Percentiles rank a stretch among this genome's conserved stretches.
Conservation (phyloP, 2,329 filamentous ascomycete genomes). For the Penicillium sp. region DNA sequence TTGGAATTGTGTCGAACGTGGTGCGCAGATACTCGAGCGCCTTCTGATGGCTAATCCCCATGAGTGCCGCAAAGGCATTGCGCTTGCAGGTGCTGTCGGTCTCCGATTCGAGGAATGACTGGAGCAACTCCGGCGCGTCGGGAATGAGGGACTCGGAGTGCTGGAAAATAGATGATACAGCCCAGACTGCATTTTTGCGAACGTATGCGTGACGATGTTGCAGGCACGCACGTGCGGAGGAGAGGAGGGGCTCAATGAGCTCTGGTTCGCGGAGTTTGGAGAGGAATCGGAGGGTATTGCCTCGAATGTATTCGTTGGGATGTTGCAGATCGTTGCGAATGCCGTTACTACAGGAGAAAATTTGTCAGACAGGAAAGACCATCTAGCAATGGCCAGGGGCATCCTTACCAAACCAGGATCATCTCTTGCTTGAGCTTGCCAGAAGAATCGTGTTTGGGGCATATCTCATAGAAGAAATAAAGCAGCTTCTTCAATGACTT, state of each 20-base stretch:
- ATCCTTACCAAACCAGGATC: conserved; percentile 89
- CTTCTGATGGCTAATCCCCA: conserved; percentile 89
- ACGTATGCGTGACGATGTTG: conserved; percentile 97
- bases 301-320: conserved; percentile 95
- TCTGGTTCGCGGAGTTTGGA: conserved; percentile 95
- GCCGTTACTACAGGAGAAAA: conserved; percentile 68
- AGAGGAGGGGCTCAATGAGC: conserved; percentile 91
- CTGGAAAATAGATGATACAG: conserved; percentile 85
- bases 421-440: conserved; percentile 99
- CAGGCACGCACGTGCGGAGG: conserved; percentile 85
- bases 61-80: conserved; percentile 90
- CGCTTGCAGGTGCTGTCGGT: conserved; percentile 95
- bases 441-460: conserved; percentile 85
- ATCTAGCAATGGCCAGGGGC: background rate
- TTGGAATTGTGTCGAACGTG: conserved; percentile 89
- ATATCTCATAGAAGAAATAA: conserved; percentile 99
- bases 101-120: conserved; percentile 84
- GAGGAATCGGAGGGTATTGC: conserved; percentile 96
- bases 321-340: conserved; percentile 97
- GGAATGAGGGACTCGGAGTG: conserved; percentile 91
- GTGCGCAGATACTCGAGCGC: conserved; percentile 82
- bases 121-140: conserved; percentile 88
- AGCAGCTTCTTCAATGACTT: conserved; percentile 96
- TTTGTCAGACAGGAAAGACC: conserved; percentile 13
- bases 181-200: conserved; percentile 96